phyloP scores from a whole-genome alignment of 169 alveolate genomes.

The Plasmodium gonderi region DNA sequence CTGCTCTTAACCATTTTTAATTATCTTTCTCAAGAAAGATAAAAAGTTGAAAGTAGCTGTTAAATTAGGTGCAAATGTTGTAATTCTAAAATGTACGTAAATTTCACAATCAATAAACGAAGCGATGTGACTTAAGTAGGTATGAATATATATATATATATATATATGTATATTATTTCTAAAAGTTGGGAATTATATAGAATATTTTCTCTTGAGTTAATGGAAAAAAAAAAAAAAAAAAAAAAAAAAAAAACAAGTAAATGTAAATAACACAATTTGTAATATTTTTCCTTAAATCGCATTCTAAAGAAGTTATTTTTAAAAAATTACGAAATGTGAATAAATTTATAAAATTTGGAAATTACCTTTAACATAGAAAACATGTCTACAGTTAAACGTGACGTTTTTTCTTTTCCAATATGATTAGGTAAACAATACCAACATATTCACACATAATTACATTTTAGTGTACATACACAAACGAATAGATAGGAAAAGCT shows the following conservation, averaged over 20 bases:
- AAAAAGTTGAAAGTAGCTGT: neutral
- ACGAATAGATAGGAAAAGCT: neutral
- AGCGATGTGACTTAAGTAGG: neutral
- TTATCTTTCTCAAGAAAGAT: constrained; percentile 34
- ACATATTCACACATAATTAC: neutral
- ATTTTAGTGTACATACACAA: neutral
- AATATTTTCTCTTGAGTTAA: neutral
- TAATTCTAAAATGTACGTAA: neutral
- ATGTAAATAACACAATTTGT: neutral
- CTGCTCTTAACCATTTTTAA: neutral
- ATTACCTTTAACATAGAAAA: neutral
- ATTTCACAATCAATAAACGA: neutral
- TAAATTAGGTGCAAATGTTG: neutral
- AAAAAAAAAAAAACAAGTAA: neutral
- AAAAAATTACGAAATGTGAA: neutral
- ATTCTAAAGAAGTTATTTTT: neutral
- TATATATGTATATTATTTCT: neutral
- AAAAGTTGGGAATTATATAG: neutral
- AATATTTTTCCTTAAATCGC: neutral
- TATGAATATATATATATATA: no score
- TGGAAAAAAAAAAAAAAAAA: no score
- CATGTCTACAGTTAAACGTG: neutral
- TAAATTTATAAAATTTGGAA: neutral
- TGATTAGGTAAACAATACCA: neutral
- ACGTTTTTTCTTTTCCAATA: neutral